Percentiles rank a stretch among this genome's conserved stretches.
Conservation (phyloP, 2,329 filamentous ascomycete species). For the Tolypocladium capitatum region DNA sequence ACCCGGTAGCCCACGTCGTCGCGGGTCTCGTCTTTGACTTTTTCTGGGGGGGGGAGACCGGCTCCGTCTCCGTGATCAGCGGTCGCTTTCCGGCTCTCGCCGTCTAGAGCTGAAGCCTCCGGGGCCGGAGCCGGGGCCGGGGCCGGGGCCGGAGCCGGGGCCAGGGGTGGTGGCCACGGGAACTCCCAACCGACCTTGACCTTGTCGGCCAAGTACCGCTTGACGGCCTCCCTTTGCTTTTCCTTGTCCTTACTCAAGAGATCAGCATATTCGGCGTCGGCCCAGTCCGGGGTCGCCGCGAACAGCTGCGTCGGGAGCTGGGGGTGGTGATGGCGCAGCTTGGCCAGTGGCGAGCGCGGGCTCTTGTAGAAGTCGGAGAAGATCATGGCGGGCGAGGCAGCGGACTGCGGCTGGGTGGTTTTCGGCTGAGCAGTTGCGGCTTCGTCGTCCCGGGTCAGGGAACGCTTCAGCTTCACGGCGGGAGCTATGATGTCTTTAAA, state of each 20-base stretch:
- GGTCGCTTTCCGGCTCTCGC: background rate
- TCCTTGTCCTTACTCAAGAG: slow-evolving; percentile 47
- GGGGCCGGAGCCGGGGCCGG: background rate
- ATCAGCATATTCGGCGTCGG: slow-evolving; percentile 44
- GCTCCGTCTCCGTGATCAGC: background rate
- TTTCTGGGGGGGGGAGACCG: background rate
- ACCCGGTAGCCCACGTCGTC: slow-evolving; percentile 22
- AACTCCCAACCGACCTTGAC: slow-evolving; percentile 49
- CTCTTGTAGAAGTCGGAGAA: slow-evolving; percentile 48
- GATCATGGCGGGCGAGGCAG: slow-evolving; percentile 27
- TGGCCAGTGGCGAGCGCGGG: slow-evolving; percentile 37
- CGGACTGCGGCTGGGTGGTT: background rate
- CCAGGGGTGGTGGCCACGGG: slow-evolving; percentile 34
- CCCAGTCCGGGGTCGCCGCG: slow-evolving; percentile 18
- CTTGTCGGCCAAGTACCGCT: slow-evolving; percentile 37
- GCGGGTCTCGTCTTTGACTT: slow-evolving; percentile 17
- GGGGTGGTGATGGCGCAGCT: slow-evolving; percentile 29
- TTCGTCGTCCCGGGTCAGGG: background rate
- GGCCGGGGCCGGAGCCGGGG: background rate
- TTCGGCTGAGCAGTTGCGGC: background rate
- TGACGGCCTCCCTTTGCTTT: slow-evolving; percentile 51
- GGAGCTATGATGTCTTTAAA: background rate
- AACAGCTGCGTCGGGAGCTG: slow-evolving; percentile 16
- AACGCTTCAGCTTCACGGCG: background rate
- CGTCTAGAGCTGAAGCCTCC: background rate